Evolutionary conservation across 257 asterid genomes (phyloP).

Genomic region (Plantago major): DNA sequence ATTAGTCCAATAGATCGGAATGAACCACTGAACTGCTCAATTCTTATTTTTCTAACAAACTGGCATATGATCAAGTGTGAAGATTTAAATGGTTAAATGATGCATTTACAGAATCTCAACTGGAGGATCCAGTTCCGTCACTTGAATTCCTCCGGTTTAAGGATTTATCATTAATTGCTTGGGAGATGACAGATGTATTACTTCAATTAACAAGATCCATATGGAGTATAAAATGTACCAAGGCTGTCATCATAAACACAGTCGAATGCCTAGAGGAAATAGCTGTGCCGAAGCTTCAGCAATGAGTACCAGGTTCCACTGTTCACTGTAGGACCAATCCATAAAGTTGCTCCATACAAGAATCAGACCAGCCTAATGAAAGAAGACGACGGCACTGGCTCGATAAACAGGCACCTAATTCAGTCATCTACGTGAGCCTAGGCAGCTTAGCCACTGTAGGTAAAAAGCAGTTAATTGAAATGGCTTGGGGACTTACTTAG

Average conservation of each 20-base stretch:
- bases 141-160: slow-evolving; percentile 28
- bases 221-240: slow-evolving; percentile 14
- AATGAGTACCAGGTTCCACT: slow-evolving; percentile 24
- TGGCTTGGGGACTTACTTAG: slow-evolving; percentile 37
- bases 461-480: slow-evolving; percentile 17
- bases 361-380: slow-evolving; percentile 24
- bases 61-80: too few relatives aligned
- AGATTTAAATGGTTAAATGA: too few relatives aligned
- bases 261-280: slow-evolving; percentile 24
- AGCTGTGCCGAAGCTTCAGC: slow-evolving; percentile 14
- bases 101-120: slow-evolving; percentile 10
- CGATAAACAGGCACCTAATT: slow-evolving; percentile 24
- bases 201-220: background rate
- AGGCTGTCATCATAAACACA: slow-evolving; percentile 27
- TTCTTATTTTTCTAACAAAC: too few relatives aligned
- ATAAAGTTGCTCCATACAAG: slow-evolving; percentile 17
- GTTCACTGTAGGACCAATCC: slow-evolving; percentile 34
- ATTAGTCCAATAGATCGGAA: too few relatives aligned
- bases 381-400: slow-evolving; percentile 35
- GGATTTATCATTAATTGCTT: slow-evolving; percentile 15
- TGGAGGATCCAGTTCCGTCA: slow-evolving; percentile 28
- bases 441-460: slow-evolving; percentile 33
- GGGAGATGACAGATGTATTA: slow-evolving; percentile 5
- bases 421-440: slow-evolving; percentile 37
- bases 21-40: too few relatives aligned